Base-by-base conservation (phyloP, 495 filamentous ascomycete species). In the Penicillium arizonense region DNA sequence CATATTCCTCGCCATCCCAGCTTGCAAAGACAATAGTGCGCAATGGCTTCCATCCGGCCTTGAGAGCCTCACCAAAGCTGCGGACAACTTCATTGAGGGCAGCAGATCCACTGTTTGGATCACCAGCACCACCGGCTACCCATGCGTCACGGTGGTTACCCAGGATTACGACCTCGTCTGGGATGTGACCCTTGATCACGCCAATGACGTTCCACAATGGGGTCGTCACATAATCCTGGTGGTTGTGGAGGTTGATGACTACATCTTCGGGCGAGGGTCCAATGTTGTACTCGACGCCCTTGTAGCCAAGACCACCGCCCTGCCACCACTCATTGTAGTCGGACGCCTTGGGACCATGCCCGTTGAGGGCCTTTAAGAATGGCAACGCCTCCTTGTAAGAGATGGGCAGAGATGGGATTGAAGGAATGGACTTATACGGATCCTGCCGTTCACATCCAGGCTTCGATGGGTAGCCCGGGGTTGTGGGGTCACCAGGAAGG, bases 111-210 rank as follows among this genome's bases (percentile, higher is more conserved):
- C 87, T 90, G 66, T 91, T 90, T 0, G 94, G 90, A 53, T 91
- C 88, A 1, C 82, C 83, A 10, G 91, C 89, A 38, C 94, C 93
- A 44, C 91, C 90, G 8, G 87, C 89, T 63, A 95, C 84, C 91
- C 91, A 97, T 0, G 91, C 89, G 73, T 98, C 94, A 12, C 92
- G 86, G 64, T 98, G 94, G 62, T 97, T 97, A 12, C 95, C 95
- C n/a, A 97, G 71, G 6, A 98, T 78, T 42, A 96, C 79, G 10
- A 96, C 91, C 63, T 97, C 93, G 49, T 91, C 86, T 1, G 84
- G 75, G 46, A 96, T 84, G 8, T 83, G 86, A n/a, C 94, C 94
- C 51, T 96, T 96, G 69, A 98, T 91, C 26, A 91, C 77, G 30
- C 94, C 94, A 54, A 98, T 95, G 11, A 94, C 90, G 57, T 98